Evolutionary conservation across 805 yeast genomes (phyloP).

Genomic region (Saturnispora diversa): DNA sequence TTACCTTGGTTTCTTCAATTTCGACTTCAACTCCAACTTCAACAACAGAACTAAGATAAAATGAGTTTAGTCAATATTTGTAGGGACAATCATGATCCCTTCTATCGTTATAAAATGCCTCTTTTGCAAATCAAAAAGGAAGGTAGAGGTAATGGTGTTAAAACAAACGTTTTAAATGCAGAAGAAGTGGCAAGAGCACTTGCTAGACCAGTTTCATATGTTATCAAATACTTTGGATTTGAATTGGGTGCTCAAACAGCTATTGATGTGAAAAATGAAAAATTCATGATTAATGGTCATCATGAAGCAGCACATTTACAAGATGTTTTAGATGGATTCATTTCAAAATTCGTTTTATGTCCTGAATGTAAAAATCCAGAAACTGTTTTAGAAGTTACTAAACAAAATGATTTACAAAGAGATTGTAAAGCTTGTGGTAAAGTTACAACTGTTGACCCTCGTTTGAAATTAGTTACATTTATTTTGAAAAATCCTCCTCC

Average conservation of each 20-base stretch:
- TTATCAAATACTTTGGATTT: slow-evolving; percentile 90
- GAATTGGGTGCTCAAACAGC: slow-evolving; percentile 96
- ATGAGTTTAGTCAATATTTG: slow-evolving; percentile 91
- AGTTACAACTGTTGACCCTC: slow-evolving; percentile 71
- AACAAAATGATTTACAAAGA: slow-evolving; percentile 66
- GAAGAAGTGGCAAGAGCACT: slow-evolving; percentile 91
- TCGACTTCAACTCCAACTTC: neutral
- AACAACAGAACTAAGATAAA: slow-evolving; percentile 2
- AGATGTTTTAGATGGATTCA: slow-evolving; percentile 91
- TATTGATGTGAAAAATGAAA: slow-evolving; percentile 68
- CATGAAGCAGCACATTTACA: slow-evolving; percentile 88
- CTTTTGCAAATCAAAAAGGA: slow-evolving; percentile 93
- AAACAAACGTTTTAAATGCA: slow-evolving; percentile 85
- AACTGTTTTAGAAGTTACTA: slow-evolving; percentile 79
- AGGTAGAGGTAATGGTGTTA: slow-evolving; percentile 99
- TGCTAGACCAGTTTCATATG: slow-evolving; percentile 85
- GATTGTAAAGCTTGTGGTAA: slow-evolving; percentile 99
- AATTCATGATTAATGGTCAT: slow-evolving; percentile 89
- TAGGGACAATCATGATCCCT: slow-evolving; percentile 96
- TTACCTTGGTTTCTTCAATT: no score
- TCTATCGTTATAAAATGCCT: slow-evolving; percentile 99
- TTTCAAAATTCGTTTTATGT: slow-evolving; percentile 86
- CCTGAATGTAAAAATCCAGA: slow-evolving; percentile 95
- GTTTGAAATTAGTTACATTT: slow-evolving; percentile 80
- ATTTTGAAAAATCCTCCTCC: slow-evolving; percentile 86